These are phyloP conservation scores for Acorus calamus DNA, from an alignment of 106 monocot genomes.

Conservation along the genomic window DNA sequence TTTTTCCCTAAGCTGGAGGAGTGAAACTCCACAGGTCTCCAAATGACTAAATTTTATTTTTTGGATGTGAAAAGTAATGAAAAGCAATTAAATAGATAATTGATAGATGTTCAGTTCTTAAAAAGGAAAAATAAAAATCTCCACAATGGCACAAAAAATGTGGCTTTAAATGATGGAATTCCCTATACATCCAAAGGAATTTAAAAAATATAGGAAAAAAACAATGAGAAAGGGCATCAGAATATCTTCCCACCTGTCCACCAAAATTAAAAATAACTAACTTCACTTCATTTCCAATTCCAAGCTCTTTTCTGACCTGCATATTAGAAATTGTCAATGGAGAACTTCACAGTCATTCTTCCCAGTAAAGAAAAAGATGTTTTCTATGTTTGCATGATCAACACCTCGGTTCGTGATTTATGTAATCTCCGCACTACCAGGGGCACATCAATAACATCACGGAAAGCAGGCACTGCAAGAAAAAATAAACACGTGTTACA, in stretches of 20 bases:
- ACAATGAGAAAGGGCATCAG: background rate
- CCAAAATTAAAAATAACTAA: constrained; percentile 94
- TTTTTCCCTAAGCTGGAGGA: no score
- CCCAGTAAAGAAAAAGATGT: no score
- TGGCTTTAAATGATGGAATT: no score
- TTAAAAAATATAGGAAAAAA: background rate
- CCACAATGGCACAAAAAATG: no score
- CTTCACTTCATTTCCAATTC: constrained; percentile 67
- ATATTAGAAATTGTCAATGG: no score
- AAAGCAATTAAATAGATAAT: no score
- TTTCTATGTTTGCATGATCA: background rate
- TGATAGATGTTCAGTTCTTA: no score
- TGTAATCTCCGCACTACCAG: constrained; percentile 83
- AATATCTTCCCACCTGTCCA: constrained; percentile 57
- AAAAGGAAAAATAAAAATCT: no score
- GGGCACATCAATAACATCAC: constrained; percentile 91
- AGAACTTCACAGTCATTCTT: no score
- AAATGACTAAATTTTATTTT: no score
- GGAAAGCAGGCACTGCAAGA: constrained; percentile 91
- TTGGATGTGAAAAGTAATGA: no score
- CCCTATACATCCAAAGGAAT: background rate
- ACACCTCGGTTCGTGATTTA: constrained; percentile 76
- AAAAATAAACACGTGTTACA: constrained; percentile 9
- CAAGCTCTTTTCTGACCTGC: constrained; percentile 88
- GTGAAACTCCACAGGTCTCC: no score